Conservation (phyloP, 2,329 filamentous ascomycete genomes). For the Alternaria infectoria region DNA sequence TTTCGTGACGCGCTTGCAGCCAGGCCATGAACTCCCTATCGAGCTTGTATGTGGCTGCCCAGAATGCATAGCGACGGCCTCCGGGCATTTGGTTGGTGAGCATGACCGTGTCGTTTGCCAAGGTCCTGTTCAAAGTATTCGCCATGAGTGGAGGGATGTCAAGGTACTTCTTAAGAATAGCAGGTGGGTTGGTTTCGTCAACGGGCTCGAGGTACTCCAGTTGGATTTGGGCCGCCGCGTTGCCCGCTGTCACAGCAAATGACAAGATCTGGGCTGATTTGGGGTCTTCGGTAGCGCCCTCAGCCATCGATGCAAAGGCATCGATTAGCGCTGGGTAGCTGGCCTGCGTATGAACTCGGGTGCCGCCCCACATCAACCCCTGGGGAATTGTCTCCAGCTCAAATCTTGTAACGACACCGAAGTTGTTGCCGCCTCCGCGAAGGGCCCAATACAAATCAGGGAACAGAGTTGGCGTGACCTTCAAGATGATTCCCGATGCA, state of each 20-base stretch:
- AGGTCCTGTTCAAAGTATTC: constrained; percentile 11
- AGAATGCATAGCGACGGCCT: constrained; percentile 35
- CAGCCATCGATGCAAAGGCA: constrained; percentile 17
- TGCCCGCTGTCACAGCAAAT: constrained; percentile 22
- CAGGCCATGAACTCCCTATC: constrained; percentile 23
- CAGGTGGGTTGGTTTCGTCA: constrained; percentile 19
- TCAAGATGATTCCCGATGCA: constrained; percentile 13
- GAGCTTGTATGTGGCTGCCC: constrained; percentile 30
- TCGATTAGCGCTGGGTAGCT: constrained; percentile 12
- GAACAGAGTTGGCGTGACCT: constrained; percentile 38
- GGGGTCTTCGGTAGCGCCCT: constrained; percentile 20
- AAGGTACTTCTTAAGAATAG: constrained; percentile 16
- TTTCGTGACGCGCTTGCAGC: constrained; percentile 24
- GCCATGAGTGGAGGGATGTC: constrained; percentile 13
- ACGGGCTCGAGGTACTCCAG: constrained; percentile 30
- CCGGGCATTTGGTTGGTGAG: constrained; percentile 43
- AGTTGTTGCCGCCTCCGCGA: constrained; percentile 40
- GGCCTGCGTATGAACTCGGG: constrained; percentile 3
- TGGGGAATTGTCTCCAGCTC: constrained; percentile 23
- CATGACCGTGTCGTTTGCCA: constrained; percentile 40
- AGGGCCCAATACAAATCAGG: constrained; percentile 47
- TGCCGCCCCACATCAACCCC: constrained; percentile 12
- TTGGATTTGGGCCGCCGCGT: constrained; percentile 22
- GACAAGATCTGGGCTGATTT: constrained; percentile 33
- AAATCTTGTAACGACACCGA: constrained; percentile 38